Evolutionary conservation across 768 basidiomycete species (phyloP), one percentile per base, ranked within the genome.

Genomic region (Trametes elegans): DNA sequence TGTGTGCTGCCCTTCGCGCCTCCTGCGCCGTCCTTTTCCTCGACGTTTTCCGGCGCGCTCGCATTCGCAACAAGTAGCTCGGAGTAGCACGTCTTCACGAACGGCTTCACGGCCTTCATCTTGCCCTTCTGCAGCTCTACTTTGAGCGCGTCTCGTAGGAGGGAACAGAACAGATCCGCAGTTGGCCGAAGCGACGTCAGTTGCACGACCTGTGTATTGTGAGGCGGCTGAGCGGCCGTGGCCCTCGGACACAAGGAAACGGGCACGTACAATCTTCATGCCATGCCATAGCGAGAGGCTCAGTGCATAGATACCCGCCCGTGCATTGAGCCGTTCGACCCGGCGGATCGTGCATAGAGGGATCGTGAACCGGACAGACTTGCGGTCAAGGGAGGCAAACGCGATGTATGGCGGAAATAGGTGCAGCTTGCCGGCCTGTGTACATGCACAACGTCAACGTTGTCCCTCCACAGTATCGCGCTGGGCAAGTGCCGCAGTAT

Each of bases 251-350:
- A 21, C 50, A 24, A 36, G 48, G 19, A 26, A 6, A 41, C 27
- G 44, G 5, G 42, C 18, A 60, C 36, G 34, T 64, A 96, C 95
- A 62, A 98, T 89, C 75, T 96, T 89, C 76, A 90, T 82, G 31
- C 91, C 87, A 68, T 98, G 93, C 91, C 94, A 98, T 47, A 90
- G 83, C n/a, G 85, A 81, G 18, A 98, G 74, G 64, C 93, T 94
- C 27, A 99, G 80, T n/a, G 96, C 95, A 68, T 98, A 98, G 32
- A 97, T 88, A 5, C 97, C 97, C 26, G 93, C 90, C 13, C 93
- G 83, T 10, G 93, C 88, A 69, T 96, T 97, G 48, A 98, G 79
- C 43, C 93, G 77, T 72, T 99, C 97, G 19, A 99, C 97, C 51
- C 97, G 78, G 47, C 97, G 83, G 62, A 99, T 84, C 5, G 93